Percentiles rank a stretch among this genome's conserved stretches.
These are phyloP conservation scores for Hemileccinum impolitum DNA, from an alignment of 768 basidiomycete species.

Conservation along the genomic window DNA sequence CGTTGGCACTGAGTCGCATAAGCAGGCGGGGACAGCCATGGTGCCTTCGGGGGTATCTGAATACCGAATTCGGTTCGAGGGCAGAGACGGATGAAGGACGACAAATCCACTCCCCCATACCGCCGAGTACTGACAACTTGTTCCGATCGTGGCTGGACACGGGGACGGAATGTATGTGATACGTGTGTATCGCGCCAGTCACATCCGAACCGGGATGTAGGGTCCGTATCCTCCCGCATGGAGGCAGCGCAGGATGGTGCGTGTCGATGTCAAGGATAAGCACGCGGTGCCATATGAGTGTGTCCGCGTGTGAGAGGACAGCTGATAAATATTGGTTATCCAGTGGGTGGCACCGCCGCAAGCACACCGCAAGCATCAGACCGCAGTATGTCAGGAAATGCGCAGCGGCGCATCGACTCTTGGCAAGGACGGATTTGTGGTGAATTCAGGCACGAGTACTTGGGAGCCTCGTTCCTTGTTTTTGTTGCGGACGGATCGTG, in stretches of 20 bases:
- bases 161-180: slow-evolving; percentile 1
- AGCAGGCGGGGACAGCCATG: background rate
- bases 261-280: slow-evolving; percentile 4
- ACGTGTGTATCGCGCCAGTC: background rate
- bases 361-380: background rate
- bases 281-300: slow-evolving; percentile 12
- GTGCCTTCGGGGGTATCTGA: background rate
- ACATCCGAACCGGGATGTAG: background rate
- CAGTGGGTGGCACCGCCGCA: background rate
- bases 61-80: slow-evolving; percentile 1
- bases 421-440: background rate
- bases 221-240: slow-evolving; percentile 12
- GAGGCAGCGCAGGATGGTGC: background rate
- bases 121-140: slow-evolving; percentile 5
- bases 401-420: background rate
- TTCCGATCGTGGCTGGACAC: slow-evolving; percentile 6
- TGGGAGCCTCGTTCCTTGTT: too few relatives aligned
- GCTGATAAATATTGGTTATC: background rate
- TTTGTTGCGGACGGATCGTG: too few relatives aligned
- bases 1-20: background rate
- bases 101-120: background rate
- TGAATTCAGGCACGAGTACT: slow-evolving; percentile 6
- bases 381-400: background rate
- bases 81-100: background rate
- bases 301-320: background rate